Base-by-base conservation (phyloP, 768 basidiomycete genomes). In the Cystofilobasidium capitatum region DNA sequence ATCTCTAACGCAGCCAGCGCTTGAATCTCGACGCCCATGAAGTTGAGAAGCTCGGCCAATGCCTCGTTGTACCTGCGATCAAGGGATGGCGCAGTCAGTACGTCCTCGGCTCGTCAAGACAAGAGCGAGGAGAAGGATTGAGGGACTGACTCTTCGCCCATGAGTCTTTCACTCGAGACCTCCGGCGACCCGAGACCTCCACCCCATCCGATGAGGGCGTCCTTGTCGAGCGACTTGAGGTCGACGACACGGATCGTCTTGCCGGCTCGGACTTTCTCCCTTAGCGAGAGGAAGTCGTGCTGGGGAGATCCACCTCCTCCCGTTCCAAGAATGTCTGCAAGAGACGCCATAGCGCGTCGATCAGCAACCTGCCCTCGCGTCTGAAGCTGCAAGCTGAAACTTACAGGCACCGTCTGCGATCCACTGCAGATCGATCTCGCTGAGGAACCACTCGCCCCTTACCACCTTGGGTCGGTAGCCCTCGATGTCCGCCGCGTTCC, bases 241-340 rank as follows among this genome's bases (percentile, higher is more conserved):
- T 83, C 82, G 24, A 84, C 72, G 17, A 84, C 79, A 20, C 79
- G 78, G 59, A 84, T 78, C 6, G 71, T 72, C 6, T 77, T 76
- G 7, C 84, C 85, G 26, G 78, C 76, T 5, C 84, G 79, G 1
- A 86, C 74, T 67, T 83, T 78, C 70, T 85, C 82, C 40, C 83
- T 78, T 9, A 71, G 40, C 36, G 80, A 80, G 4, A 85, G 74
- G 71, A 80, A 85, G 1, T 78, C 74, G 22, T 82, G 80, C 69
- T 83, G 80, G 0, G 85, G 83, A 2, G 81, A 80, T 9, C 85
- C 85, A 2, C 85, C 85, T 36, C 85, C 85, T 3, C 85, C 85
- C 20, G 81, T 82, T 0, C 85, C 85, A 1, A 86, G 77, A 45
- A 86, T 78, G 47, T 83, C 44, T 45, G 44, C 6, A 5, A 6